phyloP scores from a whole-genome alignment of 1,284 basidiomycete species.

The Apiotrichum montevideense region DNA sequence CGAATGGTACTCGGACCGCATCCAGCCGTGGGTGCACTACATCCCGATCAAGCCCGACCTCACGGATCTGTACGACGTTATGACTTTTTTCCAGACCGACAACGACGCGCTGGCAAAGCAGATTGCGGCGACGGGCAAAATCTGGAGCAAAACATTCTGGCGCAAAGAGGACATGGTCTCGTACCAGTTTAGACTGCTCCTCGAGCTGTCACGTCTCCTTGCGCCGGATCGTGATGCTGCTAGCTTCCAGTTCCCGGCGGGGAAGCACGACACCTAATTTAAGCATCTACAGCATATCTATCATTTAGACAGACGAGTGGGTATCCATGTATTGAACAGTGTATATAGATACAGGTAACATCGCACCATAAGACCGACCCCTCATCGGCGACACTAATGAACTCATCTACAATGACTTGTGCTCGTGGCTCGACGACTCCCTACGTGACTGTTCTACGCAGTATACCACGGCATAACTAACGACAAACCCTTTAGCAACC shows the following conservation, averaged over 20 bases:
- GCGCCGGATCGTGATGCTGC: conserved; percentile 25
- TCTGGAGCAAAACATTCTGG: conserved; percentile 61
- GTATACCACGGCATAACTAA: no score
- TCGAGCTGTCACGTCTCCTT: conserved; percentile 28
- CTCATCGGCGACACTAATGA: no score
- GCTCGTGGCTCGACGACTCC: no score
- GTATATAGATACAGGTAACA: no score
- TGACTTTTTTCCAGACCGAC: conserved; percentile 55
- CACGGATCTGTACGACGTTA: conserved; percentile 50
- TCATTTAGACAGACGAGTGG: no score
- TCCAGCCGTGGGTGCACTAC: conserved; percentile 50
- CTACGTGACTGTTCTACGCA: no score
- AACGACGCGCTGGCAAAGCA: conserved; percentile 56
- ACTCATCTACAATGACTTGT: no score
- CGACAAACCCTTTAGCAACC: no score
- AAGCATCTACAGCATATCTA: no score
- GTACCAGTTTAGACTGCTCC: conserved; percentile 55
- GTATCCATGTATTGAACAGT: no score
- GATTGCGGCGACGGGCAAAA: conserved; percentile 56
- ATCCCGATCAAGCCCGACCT: conserved; percentile 50
- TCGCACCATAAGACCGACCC: no score
- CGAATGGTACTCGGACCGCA: conserved; percentile 49
- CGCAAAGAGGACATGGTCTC: conserved; percentile 60
- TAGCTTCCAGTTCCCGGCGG: conserved; percentile 8
- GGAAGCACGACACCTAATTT: no score